phyloP scores from a whole-genome alignment of 257 asterid species.

The Solanum pimpinellifolium region DNA sequence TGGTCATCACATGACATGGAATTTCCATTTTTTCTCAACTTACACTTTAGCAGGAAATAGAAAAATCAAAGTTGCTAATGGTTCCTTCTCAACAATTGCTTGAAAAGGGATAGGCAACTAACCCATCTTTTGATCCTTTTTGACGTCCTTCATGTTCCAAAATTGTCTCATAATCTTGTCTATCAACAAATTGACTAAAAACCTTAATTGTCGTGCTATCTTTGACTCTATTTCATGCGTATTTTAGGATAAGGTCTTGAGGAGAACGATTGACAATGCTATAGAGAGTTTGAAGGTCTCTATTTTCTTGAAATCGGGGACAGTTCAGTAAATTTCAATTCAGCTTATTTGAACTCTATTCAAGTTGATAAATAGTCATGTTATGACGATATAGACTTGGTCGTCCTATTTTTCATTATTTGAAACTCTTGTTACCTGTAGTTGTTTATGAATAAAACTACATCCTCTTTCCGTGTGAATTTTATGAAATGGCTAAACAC shows the following conservation, averaged over 20 bases:
- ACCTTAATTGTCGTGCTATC: background rate
- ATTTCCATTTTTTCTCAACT: background rate
- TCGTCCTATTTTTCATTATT: background rate
- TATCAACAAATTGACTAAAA: background rate
- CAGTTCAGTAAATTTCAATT: background rate
- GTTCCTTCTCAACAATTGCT: background rate
- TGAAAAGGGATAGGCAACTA: background rate
- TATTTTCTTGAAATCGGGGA: background rate
- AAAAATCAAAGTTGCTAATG: background rate
- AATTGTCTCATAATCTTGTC: background rate
- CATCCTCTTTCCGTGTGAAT: background rate
- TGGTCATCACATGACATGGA: background rate
- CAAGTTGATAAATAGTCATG: background rate
- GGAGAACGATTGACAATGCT: background rate
- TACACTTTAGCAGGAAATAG: background rate
- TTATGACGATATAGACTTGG: background rate
- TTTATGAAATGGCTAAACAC: too few relatives aligned
- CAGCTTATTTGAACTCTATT: background rate
- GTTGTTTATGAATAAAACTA: background rate
- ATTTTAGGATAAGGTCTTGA: background rate
- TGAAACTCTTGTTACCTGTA: background rate
- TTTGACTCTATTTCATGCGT: background rate
- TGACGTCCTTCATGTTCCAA: background rate
- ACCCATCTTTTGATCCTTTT: background rate
- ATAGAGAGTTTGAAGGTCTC: background rate